Percentiles rank a stretch among this genome's conserved stretches.
Conservation (phyloP, 257 asterid species). For the Buddleja alternifolia region DNA sequence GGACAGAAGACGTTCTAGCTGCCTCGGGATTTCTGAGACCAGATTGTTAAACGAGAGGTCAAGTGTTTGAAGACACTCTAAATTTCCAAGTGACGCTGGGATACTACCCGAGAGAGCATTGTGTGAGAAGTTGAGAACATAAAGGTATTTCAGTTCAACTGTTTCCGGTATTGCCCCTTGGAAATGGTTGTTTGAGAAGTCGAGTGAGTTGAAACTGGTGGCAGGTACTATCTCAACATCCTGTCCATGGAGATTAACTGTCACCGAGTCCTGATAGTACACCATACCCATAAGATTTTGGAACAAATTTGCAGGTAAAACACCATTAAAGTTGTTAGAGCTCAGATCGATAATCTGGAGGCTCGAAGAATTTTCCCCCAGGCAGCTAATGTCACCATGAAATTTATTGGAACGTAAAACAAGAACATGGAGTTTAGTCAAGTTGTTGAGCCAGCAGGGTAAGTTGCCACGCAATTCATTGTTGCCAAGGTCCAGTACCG, state of each 20-base stretch:
- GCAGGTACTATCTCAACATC: conserved; percentile 42
- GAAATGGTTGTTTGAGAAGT: conserved; percentile 52
- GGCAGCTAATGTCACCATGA: conserved; percentile 41
- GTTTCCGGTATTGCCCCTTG: conserved; percentile 42
- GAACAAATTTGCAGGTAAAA: conserved; percentile 33
- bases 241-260: conserved; percentile 43
- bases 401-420: conserved; percentile 40
- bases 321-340: conserved; percentile 41
- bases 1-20: conserved; percentile 47
- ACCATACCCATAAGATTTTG: conserved; percentile 34
- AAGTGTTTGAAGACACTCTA: conserved; percentile 36
- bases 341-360: conserved; percentile 48
- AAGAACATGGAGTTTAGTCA: conserved; percentile 34
- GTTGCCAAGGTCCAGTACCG: conserved; percentile 49
- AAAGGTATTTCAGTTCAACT: conserved; percentile 39
- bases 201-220: conserved; percentile 42
- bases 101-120: conserved; percentile 42
- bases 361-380: conserved; percentile 27
- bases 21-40: conserved; percentile 46
- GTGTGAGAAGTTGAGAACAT: conserved; percentile 45
- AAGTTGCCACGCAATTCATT: conserved; percentile 42
- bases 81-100: conserved; percentile 38
- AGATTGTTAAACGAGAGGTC: conserved; percentile 50
- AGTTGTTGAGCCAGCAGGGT: conserved; percentile 47
- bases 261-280: conserved; percentile 51